Evolutionary conservation across 1,284 basidiomycete species (phyloP).

Genomic region (Naganishia cerealis): DNA sequence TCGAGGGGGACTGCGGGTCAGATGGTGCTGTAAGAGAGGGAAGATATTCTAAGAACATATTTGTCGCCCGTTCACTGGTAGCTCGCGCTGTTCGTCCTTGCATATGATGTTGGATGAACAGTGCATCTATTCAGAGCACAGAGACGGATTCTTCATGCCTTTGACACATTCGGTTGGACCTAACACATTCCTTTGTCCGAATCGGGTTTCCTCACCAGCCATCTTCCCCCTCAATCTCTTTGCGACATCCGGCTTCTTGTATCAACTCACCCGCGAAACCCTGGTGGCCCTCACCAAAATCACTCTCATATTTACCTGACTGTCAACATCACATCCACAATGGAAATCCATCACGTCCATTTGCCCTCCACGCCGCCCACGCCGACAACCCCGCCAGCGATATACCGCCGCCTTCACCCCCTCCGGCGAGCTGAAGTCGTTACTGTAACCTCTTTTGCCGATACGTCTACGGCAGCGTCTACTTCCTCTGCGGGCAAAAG

Average conservation of each 20-base stretch:
- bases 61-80: neutral
- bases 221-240: neutral
- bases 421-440: conserved; percentile 23
- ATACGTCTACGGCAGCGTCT: conserved; percentile 8
- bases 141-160: neutral
- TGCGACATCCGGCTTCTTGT: neutral
- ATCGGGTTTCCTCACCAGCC: neutral
- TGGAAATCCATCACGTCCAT: neutral
- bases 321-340: neutral
- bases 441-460: conserved; percentile 24
- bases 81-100: neutral
- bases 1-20: neutral
- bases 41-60: neutral
- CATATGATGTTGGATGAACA: neutral
- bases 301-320: neutral
- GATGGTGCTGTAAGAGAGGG: neutral
- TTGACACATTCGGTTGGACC: neutral
- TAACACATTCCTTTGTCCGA: neutral
- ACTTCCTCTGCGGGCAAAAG: conserved; percentile 1
- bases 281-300: neutral
- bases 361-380: neutral
- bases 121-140: neutral
- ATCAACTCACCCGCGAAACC: neutral
- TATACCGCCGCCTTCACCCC: neutral
- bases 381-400: conserved; percentile 2